Evolutionary conservation across 2,329 filamentous ascomycete genomes (phyloP), one percentile per base, ranked within the genome.

Genomic region (Pseudopyrenochaeta lycopersici): DNA sequence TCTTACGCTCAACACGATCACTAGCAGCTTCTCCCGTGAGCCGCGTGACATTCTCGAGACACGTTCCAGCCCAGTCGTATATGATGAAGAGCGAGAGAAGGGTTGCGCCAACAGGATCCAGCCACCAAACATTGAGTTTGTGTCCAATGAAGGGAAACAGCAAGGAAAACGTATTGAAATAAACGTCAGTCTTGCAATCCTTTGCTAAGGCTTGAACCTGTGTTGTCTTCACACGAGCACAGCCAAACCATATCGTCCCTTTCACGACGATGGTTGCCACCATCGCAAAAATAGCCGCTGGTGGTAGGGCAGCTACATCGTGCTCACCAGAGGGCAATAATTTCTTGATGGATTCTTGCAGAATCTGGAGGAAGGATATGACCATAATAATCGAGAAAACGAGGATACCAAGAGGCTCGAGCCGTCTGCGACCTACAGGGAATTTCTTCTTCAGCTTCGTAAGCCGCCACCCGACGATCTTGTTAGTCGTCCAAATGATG

Each of bases 21-120:
- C 80, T 78, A 0, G 84, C 85, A 0, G 83, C 83, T 46, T 84
- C 78, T n/a, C 85, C 85, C 0, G 83, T 85, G 4, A 88, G 75
- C 2, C 85, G 80, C 1, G 81, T 81, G 41, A 88, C 81, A 60
- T 88, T 87, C 49, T 84, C 80, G 42, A 86, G 78, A 55, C 81
- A 85, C 0, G 87, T 89, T 40, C 81, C 79, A 1, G 83, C 83
- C 88, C 87, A 90, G 73, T 90, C 88, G 72, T 84, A 86, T 62
- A 90, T 89, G 70, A 90, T 88, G 76, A 83, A 89, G 4, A 89
- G 72, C 0, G 87, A 88, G 0, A 90, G 77, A 0, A 89, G 64
- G 0, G 83, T 82, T 3, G 87, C 88, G 49, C 87, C 88, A 0
- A 83, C 77, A 6, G 82, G 82, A 67, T 90, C 88, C 12, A 90